phyloP scores from a whole-genome alignment of 2,329 filamentous ascomycete genomes.

The Botryotinia narcissicola region DNA sequence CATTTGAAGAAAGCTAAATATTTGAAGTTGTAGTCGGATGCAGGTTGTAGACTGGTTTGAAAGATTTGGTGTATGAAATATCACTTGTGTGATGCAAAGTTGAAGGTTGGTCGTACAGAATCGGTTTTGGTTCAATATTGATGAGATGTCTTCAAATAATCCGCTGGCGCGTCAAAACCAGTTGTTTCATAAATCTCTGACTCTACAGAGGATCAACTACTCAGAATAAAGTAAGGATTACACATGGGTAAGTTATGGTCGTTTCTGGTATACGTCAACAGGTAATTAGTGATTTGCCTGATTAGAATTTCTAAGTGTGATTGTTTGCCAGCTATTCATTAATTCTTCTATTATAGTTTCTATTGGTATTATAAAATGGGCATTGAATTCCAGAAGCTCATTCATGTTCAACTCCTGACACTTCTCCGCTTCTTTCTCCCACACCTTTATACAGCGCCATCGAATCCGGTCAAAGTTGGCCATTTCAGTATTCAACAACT shows the following conservation, averaged over 20 bases:
- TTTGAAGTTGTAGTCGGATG: background rate
- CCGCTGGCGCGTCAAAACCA: background rate
- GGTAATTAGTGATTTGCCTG: background rate
- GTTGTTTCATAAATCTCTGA: background rate
- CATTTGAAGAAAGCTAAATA: background rate
- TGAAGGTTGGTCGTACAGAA: background rate
- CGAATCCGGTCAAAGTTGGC: background rate
- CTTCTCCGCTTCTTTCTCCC: background rate
- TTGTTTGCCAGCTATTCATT: background rate
- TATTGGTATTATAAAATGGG: background rate
- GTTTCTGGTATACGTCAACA: background rate
- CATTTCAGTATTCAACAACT: background rate
- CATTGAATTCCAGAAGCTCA: background rate
- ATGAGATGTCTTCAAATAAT: background rate
- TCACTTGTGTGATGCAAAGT: background rate
- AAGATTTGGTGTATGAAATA: background rate
- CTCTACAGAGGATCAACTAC: accelerated
- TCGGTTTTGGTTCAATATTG: background rate
- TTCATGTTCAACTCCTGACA: background rate
- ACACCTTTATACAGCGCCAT: background rate
- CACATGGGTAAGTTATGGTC: background rate
- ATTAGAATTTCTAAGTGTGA: background rate
- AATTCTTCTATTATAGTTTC: background rate
- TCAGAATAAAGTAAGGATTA: background rate
- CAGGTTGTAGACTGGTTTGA: background rate